Conservation (phyloP, 805 yeast genomes). For the Cyberlindnera saturnus region DNA sequence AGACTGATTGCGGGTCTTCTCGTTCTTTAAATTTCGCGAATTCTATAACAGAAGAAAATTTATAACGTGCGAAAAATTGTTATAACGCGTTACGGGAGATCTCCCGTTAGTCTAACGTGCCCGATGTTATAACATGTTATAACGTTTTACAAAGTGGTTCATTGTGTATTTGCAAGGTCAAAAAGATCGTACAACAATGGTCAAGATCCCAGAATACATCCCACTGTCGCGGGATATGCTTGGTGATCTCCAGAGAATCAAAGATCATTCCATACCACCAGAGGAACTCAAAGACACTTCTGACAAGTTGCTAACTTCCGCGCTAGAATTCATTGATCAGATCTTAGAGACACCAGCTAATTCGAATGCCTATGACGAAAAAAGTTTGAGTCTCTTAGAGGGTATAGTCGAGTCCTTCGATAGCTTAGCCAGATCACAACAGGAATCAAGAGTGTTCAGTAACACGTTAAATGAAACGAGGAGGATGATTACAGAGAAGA, state of each 20-base stretch:
- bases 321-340: slow-evolving; percentile 11
- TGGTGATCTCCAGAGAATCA: slow-evolving; percentile 4
- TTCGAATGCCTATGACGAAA: slow-evolving; percentile 2
- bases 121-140: too few relatives aligned
- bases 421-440: slow-evolving; percentile 10
- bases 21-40: too few relatives aligned
- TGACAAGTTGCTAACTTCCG: slow-evolving; percentile 9
- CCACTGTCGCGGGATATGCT: slow-evolving; percentile 3
- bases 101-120: too few relatives aligned
- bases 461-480: slow-evolving; percentile 12
- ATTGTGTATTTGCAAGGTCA: too few relatives aligned
- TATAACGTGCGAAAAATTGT: too few relatives aligned
- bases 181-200: slow-evolving; percentile 1
- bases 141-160: too few relatives aligned
- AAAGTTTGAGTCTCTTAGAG: slow-evolving; percentile 8
- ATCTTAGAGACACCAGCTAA: slow-evolving; percentile 6
- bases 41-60: too few relatives aligned
- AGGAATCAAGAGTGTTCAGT: slow-evolving; percentile 9
- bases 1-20: too few relatives aligned
- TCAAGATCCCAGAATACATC: slow-evolving; percentile 8
- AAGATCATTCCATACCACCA: slow-evolving; percentile 2
- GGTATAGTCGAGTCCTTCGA: slow-evolving; percentile 13
- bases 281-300: slow-evolving; percentile 6
- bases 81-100: too few relatives aligned
- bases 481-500: background rate